A percentile compares a stretch with the other conserved stretches of the same genome.
These are phyloP conservation scores for Elsinoe batatas DNA, from an alignment of 2,329 filamentous ascomycete species.

Conservation along the genomic window DNA sequence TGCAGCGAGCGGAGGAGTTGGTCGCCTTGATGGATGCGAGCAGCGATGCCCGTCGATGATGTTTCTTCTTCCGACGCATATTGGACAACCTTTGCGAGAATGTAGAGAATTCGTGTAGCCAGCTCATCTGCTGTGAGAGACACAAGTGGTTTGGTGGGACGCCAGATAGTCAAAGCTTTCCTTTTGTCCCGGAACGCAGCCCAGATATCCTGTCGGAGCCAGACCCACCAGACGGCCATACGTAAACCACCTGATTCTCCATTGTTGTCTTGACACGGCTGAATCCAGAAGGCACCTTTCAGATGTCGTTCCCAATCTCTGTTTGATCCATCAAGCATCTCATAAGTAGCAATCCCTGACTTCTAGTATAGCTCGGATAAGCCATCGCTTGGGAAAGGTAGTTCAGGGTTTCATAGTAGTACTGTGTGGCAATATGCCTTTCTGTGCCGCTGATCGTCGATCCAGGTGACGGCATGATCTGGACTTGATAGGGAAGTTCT, in stretches of 20 bases:
- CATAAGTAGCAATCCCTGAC: conserved; percentile 51
- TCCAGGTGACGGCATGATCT: conserved; percentile 16
- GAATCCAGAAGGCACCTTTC: conserved; percentile 57
- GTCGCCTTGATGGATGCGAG: conserved; percentile 33
- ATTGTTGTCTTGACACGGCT: conserved; percentile 51
- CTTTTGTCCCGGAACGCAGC: conserved; percentile 51
- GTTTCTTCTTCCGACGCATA: conserved; percentile 42
- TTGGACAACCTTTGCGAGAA: conserved; percentile 48
- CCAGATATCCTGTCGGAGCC: conserved; percentile 58
- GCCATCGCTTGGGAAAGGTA: conserved; percentile 52
- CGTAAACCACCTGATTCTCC: conserved; percentile 48
- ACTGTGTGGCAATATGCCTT: conserved; percentile 34
- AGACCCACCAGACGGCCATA: conserved; percentile 55
- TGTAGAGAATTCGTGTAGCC: conserved; percentile 44
- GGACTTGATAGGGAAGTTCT: background rate
- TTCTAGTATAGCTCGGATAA: conserved; percentile 48
- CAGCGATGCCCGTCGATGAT: conserved; percentile 29
- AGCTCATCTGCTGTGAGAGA: conserved; percentile 46
- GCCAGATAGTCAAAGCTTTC: conserved; percentile 49
- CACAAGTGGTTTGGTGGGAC: conserved; percentile 40
- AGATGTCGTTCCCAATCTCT: conserved; percentile 53
- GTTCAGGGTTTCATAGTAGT: conserved; percentile 54
- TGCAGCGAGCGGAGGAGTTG: conserved; percentile 40
- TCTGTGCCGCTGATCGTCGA: conserved; percentile 19
- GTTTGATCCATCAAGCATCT: conserved; percentile 53